Evolutionary conservation across 306 rosid genomes (phyloP).

Genomic region (Phaseolus lunatus): DNA sequence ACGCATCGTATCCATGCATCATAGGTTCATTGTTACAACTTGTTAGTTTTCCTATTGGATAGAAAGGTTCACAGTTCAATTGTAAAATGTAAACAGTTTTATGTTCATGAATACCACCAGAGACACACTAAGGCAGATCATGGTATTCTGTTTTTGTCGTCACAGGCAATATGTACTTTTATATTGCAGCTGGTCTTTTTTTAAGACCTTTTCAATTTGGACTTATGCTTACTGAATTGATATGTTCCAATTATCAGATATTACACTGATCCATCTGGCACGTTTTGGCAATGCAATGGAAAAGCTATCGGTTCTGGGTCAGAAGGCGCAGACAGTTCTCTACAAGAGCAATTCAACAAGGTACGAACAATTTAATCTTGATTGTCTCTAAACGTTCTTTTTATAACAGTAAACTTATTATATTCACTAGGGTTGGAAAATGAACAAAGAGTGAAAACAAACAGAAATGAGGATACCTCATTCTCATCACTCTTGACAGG

Average conservation of each 20-base stretch:
- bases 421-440: slow-evolving; percentile 9
- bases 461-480: not conserved
- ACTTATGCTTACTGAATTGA: slow-evolving; percentile 14
- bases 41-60: not conserved
- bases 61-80: not conserved
- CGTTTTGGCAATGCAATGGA: slow-evolving; percentile 99
- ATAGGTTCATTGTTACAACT: not conserved
- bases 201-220: slow-evolving; percentile 10
- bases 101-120: not conserved
- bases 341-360: slow-evolving; percentile 98
- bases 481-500: slow-evolving; percentile 6
- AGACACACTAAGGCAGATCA: not conserved
- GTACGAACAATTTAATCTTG: slow-evolving; percentile 43
- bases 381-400: slow-evolving; percentile 11
- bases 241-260: slow-evolving; percentile 63
- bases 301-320: slow-evolving; percentile 99
- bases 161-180: not conserved
- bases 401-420: slow-evolving; percentile 21
- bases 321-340: slow-evolving; percentile 98
- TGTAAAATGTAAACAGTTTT: slow-evolving; percentile 4
- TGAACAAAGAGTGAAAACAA: slow-evolving; percentile 14
- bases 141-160: slow-evolving; percentile 15
- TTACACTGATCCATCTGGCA: slow-evolving; percentile 98
- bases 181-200: slow-evolving; percentile 7
- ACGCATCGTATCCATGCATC: no score